These are phyloP conservation scores for Hyaloscypha finlandica DNA, from an alignment of 495 filamentous ascomycete genomes.

Conservation along the genomic window DNA sequence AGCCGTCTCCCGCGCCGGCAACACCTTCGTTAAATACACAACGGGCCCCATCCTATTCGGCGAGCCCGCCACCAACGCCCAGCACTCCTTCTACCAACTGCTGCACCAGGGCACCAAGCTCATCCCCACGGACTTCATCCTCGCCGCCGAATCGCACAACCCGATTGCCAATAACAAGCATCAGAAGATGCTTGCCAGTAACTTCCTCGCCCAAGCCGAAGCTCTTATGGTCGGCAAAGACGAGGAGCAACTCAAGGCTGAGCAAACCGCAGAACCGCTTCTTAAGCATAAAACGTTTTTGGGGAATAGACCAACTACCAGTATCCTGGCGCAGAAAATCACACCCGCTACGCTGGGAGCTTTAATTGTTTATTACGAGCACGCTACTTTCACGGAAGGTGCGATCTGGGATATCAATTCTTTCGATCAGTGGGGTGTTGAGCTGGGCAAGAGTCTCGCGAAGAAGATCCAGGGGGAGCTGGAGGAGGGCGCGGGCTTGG, in stretches of 20 bases:
- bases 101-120: constrained; percentile 99
- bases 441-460: constrained; percentile 93
- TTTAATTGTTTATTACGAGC: constrained; percentile 97
- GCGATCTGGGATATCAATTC: constrained; percentile 99
- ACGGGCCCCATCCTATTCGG: constrained; percentile 95
- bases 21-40: constrained; percentile 93
- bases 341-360: constrained; percentile 92
- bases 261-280: constrained; percentile 80
- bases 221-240: constrained; percentile 99
- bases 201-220: constrained; percentile 97
- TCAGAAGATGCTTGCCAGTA: constrained; percentile 98
- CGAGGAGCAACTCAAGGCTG: constrained; percentile 82
- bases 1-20: constrained; percentile 80
- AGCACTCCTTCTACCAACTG: constrained; percentile 99
- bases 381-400: constrained; percentile 96
- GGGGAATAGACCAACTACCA: constrained; percentile 94
- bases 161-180: constrained; percentile 88
- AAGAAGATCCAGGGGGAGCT: constrained; percentile 85
- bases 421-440: constrained; percentile 99
- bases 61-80: constrained; percentile 97
- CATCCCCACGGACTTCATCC: constrained; percentile 96
- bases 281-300: constrained; percentile 99
- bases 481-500: constrained; percentile 69
- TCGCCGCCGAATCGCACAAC: constrained; percentile 95
- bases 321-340: constrained; percentile 90